phyloP scores from a whole-genome alignment of 1,284 basidiomycete genomes.

The Rhodotorula mucilaginosa region DNA sequence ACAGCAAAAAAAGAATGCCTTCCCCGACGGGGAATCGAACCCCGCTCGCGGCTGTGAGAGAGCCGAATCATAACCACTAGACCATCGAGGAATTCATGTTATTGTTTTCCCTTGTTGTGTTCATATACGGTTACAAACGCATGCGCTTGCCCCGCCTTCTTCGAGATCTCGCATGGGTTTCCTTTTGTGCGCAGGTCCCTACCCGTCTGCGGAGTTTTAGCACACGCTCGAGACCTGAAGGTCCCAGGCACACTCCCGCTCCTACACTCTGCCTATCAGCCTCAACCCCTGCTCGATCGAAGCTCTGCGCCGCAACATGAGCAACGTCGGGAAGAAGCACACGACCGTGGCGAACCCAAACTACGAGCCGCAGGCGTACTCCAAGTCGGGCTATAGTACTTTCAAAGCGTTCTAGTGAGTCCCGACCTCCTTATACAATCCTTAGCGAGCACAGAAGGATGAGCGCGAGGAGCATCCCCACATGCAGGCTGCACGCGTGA shows the following conservation, averaged over 20 bases:
- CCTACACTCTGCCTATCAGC: too few relatives aligned
- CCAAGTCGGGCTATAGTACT: slow-evolving; percentile 10
- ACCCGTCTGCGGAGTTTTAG: not conserved
- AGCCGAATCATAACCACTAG: slow-evolving; percentile 25
- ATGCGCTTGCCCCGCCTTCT: too few relatives aligned
- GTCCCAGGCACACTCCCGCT: too few relatives aligned
- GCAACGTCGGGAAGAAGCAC: not conserved
- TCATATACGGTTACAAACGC: too few relatives aligned
- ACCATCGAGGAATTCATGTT: slow-evolving; percentile 11
- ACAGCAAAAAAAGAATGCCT: not conserved
- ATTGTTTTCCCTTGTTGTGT: too few relatives aligned
- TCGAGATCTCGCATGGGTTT: not conserved
- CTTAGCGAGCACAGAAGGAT: too few relatives aligned
- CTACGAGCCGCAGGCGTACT: slow-evolving; percentile 24
- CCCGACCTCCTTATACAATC: not conserved
- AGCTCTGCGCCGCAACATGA: not conserved
- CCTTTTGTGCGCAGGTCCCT: not conserved
- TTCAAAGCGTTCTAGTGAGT: slow-evolving; percentile 27
- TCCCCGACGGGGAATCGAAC: slow-evolving; percentile 24
- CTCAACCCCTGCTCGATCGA: not conserved
- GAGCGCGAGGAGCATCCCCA: not conserved
- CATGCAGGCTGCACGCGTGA: not conserved
- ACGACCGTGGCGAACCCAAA: slow-evolving; percentile 6
- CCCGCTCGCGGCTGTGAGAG: slow-evolving; percentile 24
- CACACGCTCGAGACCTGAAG: too few relatives aligned